Evolutionary conservation across 805 yeast genomes (phyloP).

Genomic region (Yamadazyma scolyti): DNA sequence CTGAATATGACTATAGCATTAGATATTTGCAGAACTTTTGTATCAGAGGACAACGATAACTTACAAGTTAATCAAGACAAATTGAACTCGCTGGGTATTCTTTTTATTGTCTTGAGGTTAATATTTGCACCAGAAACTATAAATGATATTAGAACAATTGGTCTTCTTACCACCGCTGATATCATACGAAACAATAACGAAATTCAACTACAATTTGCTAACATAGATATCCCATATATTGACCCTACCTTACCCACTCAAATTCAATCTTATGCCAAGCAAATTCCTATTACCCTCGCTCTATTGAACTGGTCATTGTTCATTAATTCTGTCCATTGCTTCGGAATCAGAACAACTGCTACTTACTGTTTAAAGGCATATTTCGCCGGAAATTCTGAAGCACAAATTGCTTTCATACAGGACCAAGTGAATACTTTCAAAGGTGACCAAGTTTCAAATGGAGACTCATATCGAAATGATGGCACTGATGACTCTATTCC

Average conservation of each 20-base stretch:
- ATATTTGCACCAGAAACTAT: constrained; percentile 69
- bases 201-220: constrained; percentile 68
- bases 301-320: constrained; percentile 78
- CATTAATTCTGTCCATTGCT: constrained; percentile 78
- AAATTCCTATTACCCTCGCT: constrained; percentile 69
- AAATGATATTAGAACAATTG: constrained; percentile 58
- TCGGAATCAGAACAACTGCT: constrained; percentile 78
- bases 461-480: constrained; percentile 1
- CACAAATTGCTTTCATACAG: constrained; percentile 57
- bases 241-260: constrained; percentile 64
- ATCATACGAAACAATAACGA: constrained; percentile 63
- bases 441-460: constrained; percentile 12
- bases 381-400: constrained; percentile 58
- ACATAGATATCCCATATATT: constrained; percentile 87
- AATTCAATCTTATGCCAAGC: constrained; percentile 26
- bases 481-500: constrained; percentile 5
- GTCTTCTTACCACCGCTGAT: constrained; percentile 75
- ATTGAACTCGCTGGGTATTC: constrained; percentile 57
- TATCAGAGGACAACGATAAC: constrained; percentile 65
- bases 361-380: constrained; percentile 63
- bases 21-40: constrained; percentile 70
- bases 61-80: constrained; percentile 58
- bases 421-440: constrained; percentile 55
- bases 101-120: constrained; percentile 62
- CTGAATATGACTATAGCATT: constrained; percentile 64